Base-by-base conservation (phyloP, 169 alveolate species). In the Plasmodium malariae region DNA sequence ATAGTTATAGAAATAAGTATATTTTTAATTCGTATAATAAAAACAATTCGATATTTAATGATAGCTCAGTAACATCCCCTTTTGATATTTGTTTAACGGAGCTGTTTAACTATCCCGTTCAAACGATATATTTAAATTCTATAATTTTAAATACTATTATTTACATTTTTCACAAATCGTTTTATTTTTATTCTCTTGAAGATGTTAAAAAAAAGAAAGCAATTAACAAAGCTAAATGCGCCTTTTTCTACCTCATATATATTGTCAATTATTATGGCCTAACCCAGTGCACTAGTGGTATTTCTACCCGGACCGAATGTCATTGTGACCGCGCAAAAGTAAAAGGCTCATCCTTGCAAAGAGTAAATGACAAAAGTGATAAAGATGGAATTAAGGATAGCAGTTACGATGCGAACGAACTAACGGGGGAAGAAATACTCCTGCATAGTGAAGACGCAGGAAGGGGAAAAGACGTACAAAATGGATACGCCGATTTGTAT, bases 91-190 rank as follows among this genome's bases (percentile, higher is more conserved):
- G 91, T 28, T 36, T 83, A 67, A 83, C 73, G 11, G 85, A 83
- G 21, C 30, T 83, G 28, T 83, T 83, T 57, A 83, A 83, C 43
- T 83, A 83, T 70, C 91, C 91, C 17, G 34, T 67, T 24, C 91
- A 65, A 24, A 67, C 57, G 14, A 24, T 83, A 37, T 83, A 83
- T 26, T 19, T 83, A 45, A 83, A 83, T 83, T 55, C 91, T n/a
- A 67, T 68, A 0, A 45, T 83, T 51, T 48, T 83, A 12, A 83
- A 83, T 30, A 83, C 83, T 9, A 51, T 67, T 57, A 83, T 68
- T 45, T 83, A 83, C 37, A 51, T 83, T 26, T 83, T 83, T 45
- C 83, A 83, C 37, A 83, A 83, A 32, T 28, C 91, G 14, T 83
- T 67, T 67, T 14, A 67, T 67, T 83, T 32, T 48, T 51, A 67